Base-by-base conservation (phyloP, 1,139 yeast species). In the Suhomyces choctaworum region DNA sequence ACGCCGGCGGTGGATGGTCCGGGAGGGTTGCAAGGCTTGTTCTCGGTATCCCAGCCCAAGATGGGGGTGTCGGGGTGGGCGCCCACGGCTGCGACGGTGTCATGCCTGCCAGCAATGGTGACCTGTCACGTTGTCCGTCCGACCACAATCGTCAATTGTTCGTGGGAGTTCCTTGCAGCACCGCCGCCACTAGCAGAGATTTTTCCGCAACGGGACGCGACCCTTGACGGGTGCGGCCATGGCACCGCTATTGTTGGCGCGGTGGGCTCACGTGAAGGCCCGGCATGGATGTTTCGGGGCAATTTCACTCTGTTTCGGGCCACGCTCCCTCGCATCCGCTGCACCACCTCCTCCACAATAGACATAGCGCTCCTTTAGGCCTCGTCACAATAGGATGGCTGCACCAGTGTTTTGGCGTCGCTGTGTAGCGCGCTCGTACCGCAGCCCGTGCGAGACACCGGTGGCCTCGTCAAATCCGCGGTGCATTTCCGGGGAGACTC, bases 131-230 rank as follows among this genome's bases (percentile, higher is more conserved):
- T 17, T 17, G 20, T 8, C 20, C 6, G 7, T 8, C 20, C 20
- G 20, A 17, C 20, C 6, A 6, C 20, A 17, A 17, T 17, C 8
- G 20, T 17, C 20, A 17, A 17, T 17, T 17, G 20, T 17, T 17
- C 20, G 20, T 17, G 20, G 20, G 6, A 17, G 23, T 15, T 29
- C 36, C 36, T 28, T 28, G 32, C 36, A 28, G 32, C 9, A 5
- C 10, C 31, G 13, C 20, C 6, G 20, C 8, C 7, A 17, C 20
- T n/a, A 17, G 13, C 5, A 20, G 25, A 16, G 17, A 21, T 34
- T 29, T 34, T 34, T 25, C 37, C 37, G n/a, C 25, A 29, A 29
- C 23, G 21, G 37, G 37, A 34, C 33, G 37, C 37, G 37, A 29
- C 8, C 21, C 7, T 14, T 22, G 20, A 22, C 11, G 24, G 7